phyloP scores from a whole-genome alignment of 345 rosid species.

The Aegle marmelos region DNA sequence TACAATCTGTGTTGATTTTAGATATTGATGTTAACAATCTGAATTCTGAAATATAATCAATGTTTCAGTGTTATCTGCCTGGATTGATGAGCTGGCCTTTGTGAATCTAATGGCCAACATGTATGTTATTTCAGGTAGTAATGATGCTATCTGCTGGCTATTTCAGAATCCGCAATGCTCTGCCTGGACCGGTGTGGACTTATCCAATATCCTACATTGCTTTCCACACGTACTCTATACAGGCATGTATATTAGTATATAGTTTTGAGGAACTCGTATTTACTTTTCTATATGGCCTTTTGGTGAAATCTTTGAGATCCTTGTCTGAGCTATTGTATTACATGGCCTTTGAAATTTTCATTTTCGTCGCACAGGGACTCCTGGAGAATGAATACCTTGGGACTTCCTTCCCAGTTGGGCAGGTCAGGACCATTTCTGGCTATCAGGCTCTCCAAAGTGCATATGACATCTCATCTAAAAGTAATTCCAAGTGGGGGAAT shows the following conservation, averaged over 20 bases:
- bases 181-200: constrained; percentile 83
- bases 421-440: constrained; percentile 89
- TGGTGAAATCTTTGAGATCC: not conserved
- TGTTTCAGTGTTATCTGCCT: not conserved
- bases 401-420: constrained; percentile 81
- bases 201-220: constrained; percentile 90
- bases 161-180: constrained; percentile 75
- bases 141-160: constrained; percentile 99
- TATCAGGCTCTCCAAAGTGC: constrained; percentile 64
- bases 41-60: not conserved
- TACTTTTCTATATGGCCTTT: not conserved
- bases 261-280: not conserved
- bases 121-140: constrained; percentile 56
- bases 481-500: constrained; percentile 84
- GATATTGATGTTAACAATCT: not conserved
- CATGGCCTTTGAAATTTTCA: not conserved
- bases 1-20: not conserved
- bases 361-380: constrained; percentile 55
- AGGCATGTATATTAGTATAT: constrained; percentile 43
- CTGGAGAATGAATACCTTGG: constrained; percentile 92
- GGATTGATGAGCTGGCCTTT: not conserved
- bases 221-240: constrained; percentile 85
- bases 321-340: not conserved
- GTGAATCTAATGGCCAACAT: constrained; percentile 1
- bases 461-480: constrained; percentile 72